Evolutionary conservation across 331 rosid species (phyloP), one percentile per base, ranked within the genome.

Genomic region (Acacia concinna): DNA sequence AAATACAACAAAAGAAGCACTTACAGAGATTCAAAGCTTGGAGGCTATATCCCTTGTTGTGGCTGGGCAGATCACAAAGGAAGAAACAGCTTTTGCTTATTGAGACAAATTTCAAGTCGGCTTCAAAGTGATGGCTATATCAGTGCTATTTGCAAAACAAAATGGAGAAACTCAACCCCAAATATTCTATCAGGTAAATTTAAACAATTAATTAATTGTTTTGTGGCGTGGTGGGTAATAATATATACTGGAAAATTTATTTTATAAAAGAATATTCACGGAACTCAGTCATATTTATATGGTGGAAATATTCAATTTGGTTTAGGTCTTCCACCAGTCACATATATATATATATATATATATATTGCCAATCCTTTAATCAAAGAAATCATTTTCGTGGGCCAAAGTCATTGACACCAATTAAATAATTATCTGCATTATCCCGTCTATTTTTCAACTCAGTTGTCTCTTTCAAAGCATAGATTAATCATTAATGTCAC

Each of bases 91-190:
- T 56, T 49, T 1, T 94, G 98, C 78, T 70, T 86, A 14, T 67
- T 90, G 86, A 88, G 84, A 75, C 83, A 89, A 78, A 79, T 91
- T 71, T 90, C 90, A 12, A 76, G 80, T 25, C 60, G 81, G 1
- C 92, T 94, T 38, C 85, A 87, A 34, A 87, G 75, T 15, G 81
- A 81, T 0, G 93, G 91, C 34, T 85, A 65, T 74, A 82, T 85
- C 35, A 81, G 86, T 74, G 96, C 97, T 70, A 65, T 94, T 56
- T 94, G 98, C 87, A 88, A 84, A 76, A 87, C 98, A 0, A 91
- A 89, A 65, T 94, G 98, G 97, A 89, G 69, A 68, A 86, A 68
- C 15, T 88, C 92, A 8, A 30, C 15, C 4, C 87, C 84, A 11
- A 75, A 77, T 38, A 57, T 91, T 72, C 90, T 93, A 31, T 85